phyloP scores from a whole-genome alignment of 345 rosid genomes.

The Eutrema heterophyllum region DNA sequence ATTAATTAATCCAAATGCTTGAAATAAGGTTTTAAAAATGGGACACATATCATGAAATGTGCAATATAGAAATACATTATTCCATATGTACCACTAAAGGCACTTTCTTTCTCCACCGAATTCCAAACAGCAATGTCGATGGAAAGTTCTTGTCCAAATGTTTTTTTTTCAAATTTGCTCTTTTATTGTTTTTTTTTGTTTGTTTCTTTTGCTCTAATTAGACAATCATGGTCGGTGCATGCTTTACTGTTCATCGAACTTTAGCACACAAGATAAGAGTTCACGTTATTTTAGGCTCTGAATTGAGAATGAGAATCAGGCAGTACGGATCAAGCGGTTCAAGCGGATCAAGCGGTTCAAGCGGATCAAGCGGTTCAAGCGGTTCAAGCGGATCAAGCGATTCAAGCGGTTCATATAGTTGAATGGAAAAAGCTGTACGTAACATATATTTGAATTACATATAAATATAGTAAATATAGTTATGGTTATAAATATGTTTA shows the following conservation, averaged over 20 bases:
- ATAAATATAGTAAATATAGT: no score
- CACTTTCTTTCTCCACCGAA: conserved; percentile 19
- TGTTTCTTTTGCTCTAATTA: neutral
- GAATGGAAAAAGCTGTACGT: no score
- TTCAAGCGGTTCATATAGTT: no score
- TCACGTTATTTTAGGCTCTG: no score
- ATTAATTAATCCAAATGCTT: neutral
- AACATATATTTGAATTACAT: no score
- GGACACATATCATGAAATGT: conserved; percentile 10
- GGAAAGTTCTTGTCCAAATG: conserved; percentile 7
- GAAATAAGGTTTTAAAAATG: neutral
- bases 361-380: no score
- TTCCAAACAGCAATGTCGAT: neutral
- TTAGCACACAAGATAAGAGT: no score
- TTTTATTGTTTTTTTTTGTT: neutral
- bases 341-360: no score
- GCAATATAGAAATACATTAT: neutral
- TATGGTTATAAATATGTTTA: no score
- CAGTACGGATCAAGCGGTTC: no score
- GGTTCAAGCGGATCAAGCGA: no score
- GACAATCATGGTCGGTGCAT: conserved; percentile 20
- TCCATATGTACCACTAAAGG: conserved; percentile 10
- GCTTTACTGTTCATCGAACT: conserved; percentile 2
- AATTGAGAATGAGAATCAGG: no score
- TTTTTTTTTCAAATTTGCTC: neutral